Evolutionary conservation across 106 monocot species (phyloP), one percentile per base, ranked within the genome.

Genomic region (Allium fistulosum): DNA sequence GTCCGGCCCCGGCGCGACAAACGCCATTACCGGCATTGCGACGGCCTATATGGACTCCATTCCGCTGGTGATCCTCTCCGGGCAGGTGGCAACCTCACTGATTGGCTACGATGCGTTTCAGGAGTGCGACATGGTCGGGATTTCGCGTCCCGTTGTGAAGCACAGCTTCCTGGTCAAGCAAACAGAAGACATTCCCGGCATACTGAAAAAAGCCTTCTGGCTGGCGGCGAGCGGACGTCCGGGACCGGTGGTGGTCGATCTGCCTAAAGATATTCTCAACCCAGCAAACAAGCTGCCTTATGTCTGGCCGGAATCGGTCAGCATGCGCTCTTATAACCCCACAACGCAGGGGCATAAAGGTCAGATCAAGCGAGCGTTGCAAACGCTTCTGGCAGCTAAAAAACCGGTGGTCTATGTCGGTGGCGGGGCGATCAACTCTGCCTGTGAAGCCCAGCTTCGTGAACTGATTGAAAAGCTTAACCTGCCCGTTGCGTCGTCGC

Each of bases 261-360:
- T 88, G 27, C 88, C 88, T 1, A 84, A 81, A 65, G 88, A 88
- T 53, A 79, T 88, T n/a, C n/a, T n/a, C n/a, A n/a, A n/a, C n/a
- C n/a, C n/a, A n/a, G n/a, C n/a, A n/a, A n/a, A n/a, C n/a, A n/a
- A n/a, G n/a, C n/a, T n/a, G n/a, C n/a, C n/a, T n/a, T n/a, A n/a
- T n/a, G n/a, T n/a, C n/a, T n/a, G n/a, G n/a, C n/a, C n/a, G n/a
- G n/a, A n/a, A n/a, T n/a, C n/a, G n/a, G n/a, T n/a, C n/a, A n/a
- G n/a, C n/a, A n/a, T n/a, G n/a, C n/a, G n/a, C n/a, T n/a, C n/a
- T n/a, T n/a, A n/a, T n/a, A n/a, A n/a, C n/a, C n/a, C n/a, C n/a
- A n/a, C n/a, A n/a, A n/a, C n/a, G n/a, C n/a, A n/a, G n/a, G n/a
- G n/a, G n/a, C n/a, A n/a, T n/a, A n/a, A n/a, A n/a, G n/a, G n/a